These are phyloP conservation scores for Paracoccidioides brasiliensis DNA, from an alignment of 2,329 filamentous ascomycete genomes.

Conservation along the genomic window DNA sequence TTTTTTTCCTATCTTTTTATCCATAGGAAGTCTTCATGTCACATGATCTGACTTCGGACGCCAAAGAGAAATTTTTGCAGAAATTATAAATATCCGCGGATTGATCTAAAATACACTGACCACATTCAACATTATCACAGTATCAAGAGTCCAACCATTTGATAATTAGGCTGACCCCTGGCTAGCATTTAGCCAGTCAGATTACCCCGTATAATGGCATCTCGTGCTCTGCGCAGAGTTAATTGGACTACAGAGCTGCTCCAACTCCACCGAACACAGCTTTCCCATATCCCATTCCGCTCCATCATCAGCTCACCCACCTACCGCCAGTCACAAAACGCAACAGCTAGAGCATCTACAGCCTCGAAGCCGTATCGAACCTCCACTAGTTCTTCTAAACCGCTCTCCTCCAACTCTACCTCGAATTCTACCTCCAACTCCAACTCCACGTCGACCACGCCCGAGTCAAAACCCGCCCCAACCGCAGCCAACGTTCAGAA, in stretches of 20 bases:
- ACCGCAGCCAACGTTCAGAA: conserved; percentile 22
- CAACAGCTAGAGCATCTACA: neutral
- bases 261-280: conserved; percentile 9
- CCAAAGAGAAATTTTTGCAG: neutral
- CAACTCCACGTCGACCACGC: neutral
- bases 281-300: conserved; percentile 2
- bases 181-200: neutral
- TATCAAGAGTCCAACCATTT: neutral
- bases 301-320: conserved; percentile 8
- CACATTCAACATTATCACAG: neutral
- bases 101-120: too few species aligned
- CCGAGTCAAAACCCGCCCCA: conserved; percentile 12
- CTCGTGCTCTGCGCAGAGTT: neutral
- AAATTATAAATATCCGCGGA: neutral
- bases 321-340: conserved; percentile 6
- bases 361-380: neutral
- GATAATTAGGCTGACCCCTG: neutral
- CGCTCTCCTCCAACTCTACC: conserved; percentile 3
- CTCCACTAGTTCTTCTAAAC: conserved; percentile 1
- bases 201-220: conserved; percentile 4
- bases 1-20: neutral
- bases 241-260: conserved; percentile 7
- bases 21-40: neutral
- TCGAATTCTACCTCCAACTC: conserved; percentile 6
- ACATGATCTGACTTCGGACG: neutral